These are phyloP conservation scores for Ceratobasidium sp. DNA, from an alignment of 1,284 basidiomycete genomes.

Conservation along the genomic window DNA sequence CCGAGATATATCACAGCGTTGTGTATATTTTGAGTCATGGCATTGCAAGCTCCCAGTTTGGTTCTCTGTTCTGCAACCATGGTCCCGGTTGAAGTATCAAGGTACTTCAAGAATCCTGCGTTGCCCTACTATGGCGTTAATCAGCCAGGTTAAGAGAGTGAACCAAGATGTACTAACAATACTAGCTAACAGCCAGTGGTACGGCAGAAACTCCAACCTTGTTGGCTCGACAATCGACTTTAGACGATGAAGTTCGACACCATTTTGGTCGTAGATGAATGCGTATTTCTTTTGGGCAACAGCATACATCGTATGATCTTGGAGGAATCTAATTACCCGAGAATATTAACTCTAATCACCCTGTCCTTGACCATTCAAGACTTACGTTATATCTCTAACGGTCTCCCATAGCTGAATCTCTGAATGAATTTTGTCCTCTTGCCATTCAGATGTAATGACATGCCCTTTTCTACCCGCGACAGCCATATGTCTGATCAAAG, in stretches of 20 bases:
- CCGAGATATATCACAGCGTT: slow-evolving; percentile 94
- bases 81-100: slow-evolving; percentile 94
- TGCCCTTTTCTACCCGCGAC: slow-evolving; percentile 86
- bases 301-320: slow-evolving; percentile 91
- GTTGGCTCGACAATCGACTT: slow-evolving; percentile 90
- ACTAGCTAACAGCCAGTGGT: slow-evolving; percentile 92
- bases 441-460: slow-evolving; percentile 96
- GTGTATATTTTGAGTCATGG: slow-evolving; percentile 92
- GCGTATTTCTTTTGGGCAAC: slow-evolving; percentile 97
- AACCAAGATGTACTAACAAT: slow-evolving; percentile 61
- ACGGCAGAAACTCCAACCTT: slow-evolving; percentile 90
- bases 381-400: slow-evolving; percentile 86
- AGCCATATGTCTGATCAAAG: slow-evolving; percentile 73
- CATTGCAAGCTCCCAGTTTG: slow-evolving; percentile 82
- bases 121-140: slow-evolving; percentile 65
- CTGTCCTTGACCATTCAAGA: slow-evolving; percentile 14
- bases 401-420: slow-evolving; percentile 93
- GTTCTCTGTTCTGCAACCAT: slow-evolving; percentile 91
- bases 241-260: slow-evolving; percentile 89
- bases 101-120: slow-evolving; percentile 91
- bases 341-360: not conserved
- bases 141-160: slow-evolving; percentile 15
- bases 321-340: slow-evolving; percentile 73
- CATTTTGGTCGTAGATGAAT: slow-evolving; percentile 94
- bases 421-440: slow-evolving; percentile 83